Base-by-base conservation (phyloP, 495 filamentous ascomycete genomes). In the Xylaria grammica region DNA sequence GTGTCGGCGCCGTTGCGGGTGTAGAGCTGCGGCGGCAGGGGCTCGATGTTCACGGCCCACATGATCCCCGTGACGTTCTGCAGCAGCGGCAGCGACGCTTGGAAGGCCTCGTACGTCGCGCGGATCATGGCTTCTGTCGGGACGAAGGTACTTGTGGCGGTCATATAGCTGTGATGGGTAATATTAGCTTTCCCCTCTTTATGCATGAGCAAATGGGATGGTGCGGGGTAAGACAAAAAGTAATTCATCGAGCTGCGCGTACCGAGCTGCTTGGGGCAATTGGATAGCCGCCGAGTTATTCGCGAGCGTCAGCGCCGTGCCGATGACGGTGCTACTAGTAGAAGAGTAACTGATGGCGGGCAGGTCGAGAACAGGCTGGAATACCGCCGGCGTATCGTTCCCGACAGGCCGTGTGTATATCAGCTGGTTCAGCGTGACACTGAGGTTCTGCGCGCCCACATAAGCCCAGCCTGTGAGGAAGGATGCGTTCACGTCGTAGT, bases 21-120 rank as follows among this genome's bases (percentile, higher is more conserved):
- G 55, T 56, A 75, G 70, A 79, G 76, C 42, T 67, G 62, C 20
- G 77, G 68, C 26, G 81, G 80, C 55, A 85, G 77, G 17, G 82
- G 82, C 66, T 84, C 81, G 59, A 81, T 74, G 60, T 77, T 77
- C 10, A 83, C 65, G 15, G 32, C 32, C 60, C 66, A 68, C 10
- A 55, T 50, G 15, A 72, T 53, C 3, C 58, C 68, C 22, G 54
- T 42, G 44, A 56, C 29, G 36, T 57, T 45, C 46, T 58, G 60
- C 27, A 67, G 36, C 36, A 22, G 8, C 24, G 60, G 59, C 34
- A 67, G 22, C 19, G 52, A 44, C 13, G 27, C 49, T 38, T 62
- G 63, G 48, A 69, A 57, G 26, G 65, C 58, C 32, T 30, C 63
- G 42, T 65, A 65, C 13, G 65, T 65, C 27, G 63, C 65, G 1